Evolutionary conservation across 179 eudicot species (phyloP).

Genomic region (Beta corolliflora): DNA sequence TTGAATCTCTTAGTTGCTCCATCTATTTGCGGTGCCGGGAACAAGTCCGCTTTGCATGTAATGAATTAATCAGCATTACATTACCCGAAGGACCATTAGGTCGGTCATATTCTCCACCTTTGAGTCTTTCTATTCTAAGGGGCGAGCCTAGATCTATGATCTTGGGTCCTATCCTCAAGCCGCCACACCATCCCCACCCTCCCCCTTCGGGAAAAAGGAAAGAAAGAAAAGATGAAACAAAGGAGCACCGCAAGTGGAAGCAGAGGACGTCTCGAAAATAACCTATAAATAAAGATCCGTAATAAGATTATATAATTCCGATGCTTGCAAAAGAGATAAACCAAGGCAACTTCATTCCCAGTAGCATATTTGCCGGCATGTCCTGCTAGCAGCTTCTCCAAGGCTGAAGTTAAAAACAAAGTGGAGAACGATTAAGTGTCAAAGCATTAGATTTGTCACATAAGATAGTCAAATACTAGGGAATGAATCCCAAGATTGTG

Average conservation of each 20-base stretch:
- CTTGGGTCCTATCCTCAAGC: background rate
- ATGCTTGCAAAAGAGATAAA: slow-evolving; percentile 40
- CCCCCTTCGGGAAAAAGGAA: background rate
- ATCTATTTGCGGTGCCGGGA: slow-evolving; percentile 76
- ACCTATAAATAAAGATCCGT: background rate
- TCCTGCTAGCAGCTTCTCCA: slow-evolving; percentile 69
- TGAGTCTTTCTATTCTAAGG: background rate
- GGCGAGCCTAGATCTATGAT: background rate
- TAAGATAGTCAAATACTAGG: background rate
- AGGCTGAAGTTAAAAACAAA: slow-evolving; percentile 51
- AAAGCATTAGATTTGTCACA: background rate
- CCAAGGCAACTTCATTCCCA: slow-evolving; percentile 90
- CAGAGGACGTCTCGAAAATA: background rate
- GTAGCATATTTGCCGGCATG: slow-evolving; percentile 91
- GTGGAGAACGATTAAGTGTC: background rate
- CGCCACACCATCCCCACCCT: background rate
- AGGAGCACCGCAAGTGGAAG: background rate
- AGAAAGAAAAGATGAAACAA: background rate
- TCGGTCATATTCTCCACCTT: background rate
- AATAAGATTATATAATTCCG: background rate
- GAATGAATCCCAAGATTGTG: background rate
- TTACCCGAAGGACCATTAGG: background rate
- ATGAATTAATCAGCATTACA: background rate
- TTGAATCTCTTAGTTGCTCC: slow-evolving; percentile 54
- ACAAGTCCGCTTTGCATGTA: slow-evolving; percentile 78